phyloP scores from a whole-genome alignment of 129 eudicot species.

The Erigeron canadensis region DNA sequence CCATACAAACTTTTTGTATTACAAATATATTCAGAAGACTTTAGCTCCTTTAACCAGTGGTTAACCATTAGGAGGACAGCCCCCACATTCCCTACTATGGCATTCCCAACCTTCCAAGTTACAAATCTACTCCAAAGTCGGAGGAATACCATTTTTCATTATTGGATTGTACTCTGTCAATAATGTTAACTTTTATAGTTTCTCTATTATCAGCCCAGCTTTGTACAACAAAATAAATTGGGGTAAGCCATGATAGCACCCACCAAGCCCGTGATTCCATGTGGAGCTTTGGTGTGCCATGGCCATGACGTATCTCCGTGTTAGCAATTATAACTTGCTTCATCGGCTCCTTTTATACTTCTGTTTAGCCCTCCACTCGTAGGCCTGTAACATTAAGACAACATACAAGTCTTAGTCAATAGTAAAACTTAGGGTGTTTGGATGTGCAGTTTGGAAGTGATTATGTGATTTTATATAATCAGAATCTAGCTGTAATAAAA shows the following conservation, averaged over 20 bases:
- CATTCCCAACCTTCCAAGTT: background rate
- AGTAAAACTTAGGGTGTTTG: background rate
- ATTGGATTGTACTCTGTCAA: constrained; percentile 5
- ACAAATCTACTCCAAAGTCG: background rate
- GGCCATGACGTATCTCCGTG: background rate
- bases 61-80: too few species aligned
- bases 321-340: background rate
- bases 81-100: too few species aligned
- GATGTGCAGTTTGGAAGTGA: background rate
- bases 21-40: too few species aligned
- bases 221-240: background rate
- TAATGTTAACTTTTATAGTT: constrained; percentile 12
- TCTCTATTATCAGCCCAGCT: constrained; percentile 16
- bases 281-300: background rate
- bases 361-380: constrained; percentile 78
- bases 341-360: constrained; percentile 31
- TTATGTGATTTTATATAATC: background rate
- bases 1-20: too few species aligned
- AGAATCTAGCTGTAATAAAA: background rate
- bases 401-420: background rate
- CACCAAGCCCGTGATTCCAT: constrained; percentile 4
- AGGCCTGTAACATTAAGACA: constrained; percentile 47
- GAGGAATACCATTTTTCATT: constrained; percentile 12
- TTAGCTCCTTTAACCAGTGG: too few species aligned
- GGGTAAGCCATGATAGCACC: background rate